Percentiles rank a stretch among this genome's conserved stretches.
These are phyloP conservation scores for Linnemannia zychae DNA, from an alignment of 192 early-diverging fungal species.

Conservation along the genomic window DNA sequence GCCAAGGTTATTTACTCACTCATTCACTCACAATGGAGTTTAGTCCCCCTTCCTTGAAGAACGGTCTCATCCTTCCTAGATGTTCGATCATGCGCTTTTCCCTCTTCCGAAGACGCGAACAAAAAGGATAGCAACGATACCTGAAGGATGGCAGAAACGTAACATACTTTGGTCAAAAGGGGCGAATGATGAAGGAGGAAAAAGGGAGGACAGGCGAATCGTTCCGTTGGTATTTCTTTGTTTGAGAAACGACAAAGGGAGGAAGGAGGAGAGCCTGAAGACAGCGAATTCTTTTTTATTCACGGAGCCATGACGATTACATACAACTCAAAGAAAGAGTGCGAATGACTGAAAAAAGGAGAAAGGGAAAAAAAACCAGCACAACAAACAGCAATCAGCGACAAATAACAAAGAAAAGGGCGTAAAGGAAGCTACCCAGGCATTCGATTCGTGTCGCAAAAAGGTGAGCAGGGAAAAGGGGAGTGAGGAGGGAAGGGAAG, in stretches of 20 bases:
- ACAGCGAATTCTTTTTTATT: too few relatives aligned
- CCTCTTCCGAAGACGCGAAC: too few relatives aligned
- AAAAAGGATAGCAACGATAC: too few relatives aligned
- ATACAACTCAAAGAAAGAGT: background rate
- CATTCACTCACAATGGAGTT: background rate
- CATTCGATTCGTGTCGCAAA: background rate
- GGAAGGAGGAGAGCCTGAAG: too few relatives aligned
- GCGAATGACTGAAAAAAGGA: background rate
- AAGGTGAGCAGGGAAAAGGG: background rate
- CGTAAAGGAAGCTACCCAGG: background rate
- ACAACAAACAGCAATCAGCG: background rate
- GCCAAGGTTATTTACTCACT: background rate
- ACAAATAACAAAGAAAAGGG: background rate
- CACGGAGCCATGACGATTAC: slow-evolving; percentile 2
- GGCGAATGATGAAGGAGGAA: too few relatives aligned
- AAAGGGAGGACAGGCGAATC: too few relatives aligned
- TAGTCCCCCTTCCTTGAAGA: background rate
- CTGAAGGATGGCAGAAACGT: too few relatives aligned
- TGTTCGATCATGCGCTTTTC: too few relatives aligned
- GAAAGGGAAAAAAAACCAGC: background rate
- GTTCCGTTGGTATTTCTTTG: too few relatives aligned
- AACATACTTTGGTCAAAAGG: too few relatives aligned
- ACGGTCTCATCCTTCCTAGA: background rate
- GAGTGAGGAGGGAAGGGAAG: background rate
- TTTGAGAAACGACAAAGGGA: too few relatives aligned